Evolutionary conservation across 139 green algal genomes (phyloP).

Genomic region (Dunaliella primolecta): DNA sequence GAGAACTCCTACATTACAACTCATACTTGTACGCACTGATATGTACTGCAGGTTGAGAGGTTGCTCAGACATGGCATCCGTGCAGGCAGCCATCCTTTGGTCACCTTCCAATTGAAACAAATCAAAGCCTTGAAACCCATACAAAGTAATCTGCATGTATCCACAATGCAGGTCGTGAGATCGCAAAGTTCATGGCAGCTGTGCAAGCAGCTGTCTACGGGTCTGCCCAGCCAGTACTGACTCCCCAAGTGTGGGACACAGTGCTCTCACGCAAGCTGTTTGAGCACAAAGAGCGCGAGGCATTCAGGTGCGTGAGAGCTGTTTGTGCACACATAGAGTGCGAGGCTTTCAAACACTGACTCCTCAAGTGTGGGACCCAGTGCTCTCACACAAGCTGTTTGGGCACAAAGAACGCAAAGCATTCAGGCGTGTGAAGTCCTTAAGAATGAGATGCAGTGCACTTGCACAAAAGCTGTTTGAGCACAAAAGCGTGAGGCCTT

Average conservation of each 20-base stretch:
- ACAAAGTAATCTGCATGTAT: no score
- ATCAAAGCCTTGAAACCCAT: no score
- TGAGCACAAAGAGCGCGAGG: conserved; percentile 57
- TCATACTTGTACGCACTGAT: no score
- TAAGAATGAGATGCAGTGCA: conserved; percentile 50
- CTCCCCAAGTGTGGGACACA: conserved; percentile 46
- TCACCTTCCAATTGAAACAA: no score
- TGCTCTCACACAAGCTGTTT: conserved; percentile 60
- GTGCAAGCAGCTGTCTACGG: conserved; percentile 91
- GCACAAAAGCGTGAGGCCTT: no score
- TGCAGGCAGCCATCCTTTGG: no score
- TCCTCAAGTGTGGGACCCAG: conserved; percentile 43
- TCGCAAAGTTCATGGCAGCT: conserved; percentile 92
- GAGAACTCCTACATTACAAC: no score
- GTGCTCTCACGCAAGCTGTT: conserved; percentile 62
- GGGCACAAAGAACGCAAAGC: conserved; percentile 56
- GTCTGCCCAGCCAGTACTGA: conserved; percentile 63
- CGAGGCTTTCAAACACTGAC: no score
- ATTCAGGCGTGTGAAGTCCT: conserved; percentile 45
- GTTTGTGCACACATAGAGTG: background rate
- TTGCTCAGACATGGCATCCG: no score
- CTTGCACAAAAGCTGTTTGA: conserved; percentile 65
- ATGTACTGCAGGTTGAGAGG: no score
- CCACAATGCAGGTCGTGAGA: conserved; percentile 84
- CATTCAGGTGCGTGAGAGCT: conserved; percentile 25